Conservation (phyloP, 1,139 yeast genomes). For the Sugiyamaella paludigena region DNA sequence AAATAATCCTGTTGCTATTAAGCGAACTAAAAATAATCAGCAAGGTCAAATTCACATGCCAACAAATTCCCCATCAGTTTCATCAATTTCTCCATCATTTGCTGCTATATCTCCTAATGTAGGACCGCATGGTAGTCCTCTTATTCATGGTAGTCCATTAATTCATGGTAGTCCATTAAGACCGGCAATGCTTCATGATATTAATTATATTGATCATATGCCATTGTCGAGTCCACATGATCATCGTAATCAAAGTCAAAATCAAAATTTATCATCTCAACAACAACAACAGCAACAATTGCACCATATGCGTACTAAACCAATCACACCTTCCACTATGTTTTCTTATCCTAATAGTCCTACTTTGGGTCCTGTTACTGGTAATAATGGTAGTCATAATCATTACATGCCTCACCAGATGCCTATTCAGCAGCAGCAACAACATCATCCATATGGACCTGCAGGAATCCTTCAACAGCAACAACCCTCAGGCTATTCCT, state of each 20-base stretch:
- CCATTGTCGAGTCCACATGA: constrained; percentile 17
- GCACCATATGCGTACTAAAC: constrained; percentile 2
- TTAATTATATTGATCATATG: constrained; percentile 22
- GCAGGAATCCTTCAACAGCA: constrained; percentile 2
- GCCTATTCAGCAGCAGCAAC: constrained; percentile 1
- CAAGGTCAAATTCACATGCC: constrained; percentile 26
- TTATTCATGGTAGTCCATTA: constrained; percentile 14
- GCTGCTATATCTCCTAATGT: constrained; percentile 26
- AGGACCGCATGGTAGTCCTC: constrained; percentile 24
- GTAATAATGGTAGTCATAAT: constrained; percentile 7
- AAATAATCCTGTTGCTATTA: constrained; percentile 22
- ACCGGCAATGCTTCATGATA: constrained; percentile 17
- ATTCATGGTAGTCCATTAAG: constrained; percentile 15
- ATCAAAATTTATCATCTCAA: constrained; percentile 13
- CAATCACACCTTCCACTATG: constrained; percentile 19
- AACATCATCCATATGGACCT: constrained; percentile 14
- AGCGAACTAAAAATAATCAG: constrained; percentile 20
- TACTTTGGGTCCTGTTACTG: constrained; percentile 20
- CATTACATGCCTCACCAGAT: constrained; percentile 6
- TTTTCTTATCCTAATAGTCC: constrained; percentile 25
- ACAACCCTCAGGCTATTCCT: constrained; percentile 10
- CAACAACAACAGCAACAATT: constrained; percentile 7
- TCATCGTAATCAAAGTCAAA: constrained; percentile 11
- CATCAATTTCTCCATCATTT: constrained; percentile 24
- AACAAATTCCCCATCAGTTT: constrained; percentile 12